Evolutionary conservation across 371 early-diverging fungal genomes (phyloP).

Genomic region (Dichotomocladium elegans): DNA sequence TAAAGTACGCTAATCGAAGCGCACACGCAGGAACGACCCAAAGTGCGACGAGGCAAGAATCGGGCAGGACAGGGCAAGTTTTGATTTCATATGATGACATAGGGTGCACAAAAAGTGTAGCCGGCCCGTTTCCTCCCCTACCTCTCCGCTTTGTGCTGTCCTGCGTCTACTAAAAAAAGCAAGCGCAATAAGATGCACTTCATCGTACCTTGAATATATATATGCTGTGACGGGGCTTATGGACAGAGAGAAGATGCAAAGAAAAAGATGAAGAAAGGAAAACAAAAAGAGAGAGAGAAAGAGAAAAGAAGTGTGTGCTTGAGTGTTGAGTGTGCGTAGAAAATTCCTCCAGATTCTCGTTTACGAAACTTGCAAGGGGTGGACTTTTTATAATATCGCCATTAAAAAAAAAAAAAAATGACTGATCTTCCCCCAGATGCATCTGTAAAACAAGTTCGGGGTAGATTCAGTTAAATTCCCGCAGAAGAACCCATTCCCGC

Average conservation of each 20-base stretch:
- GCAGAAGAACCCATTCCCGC: constrained; percentile 6
- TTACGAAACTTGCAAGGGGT: too few relatives aligned
- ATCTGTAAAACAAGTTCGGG: too few relatives aligned
- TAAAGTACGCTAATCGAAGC: too few relatives aligned
- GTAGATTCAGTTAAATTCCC: constrained; percentile 3
- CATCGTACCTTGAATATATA: too few relatives aligned
- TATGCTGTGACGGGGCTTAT: too few relatives aligned
- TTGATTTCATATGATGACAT: constrained; percentile 9
- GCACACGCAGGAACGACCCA: too few relatives aligned
- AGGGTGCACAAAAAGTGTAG: too few relatives aligned
- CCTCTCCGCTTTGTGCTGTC: background rate
- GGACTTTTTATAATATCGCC: too few relatives aligned
- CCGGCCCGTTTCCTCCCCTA: background rate
- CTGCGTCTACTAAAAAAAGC: constrained; percentile 5
- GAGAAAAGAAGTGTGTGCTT: background rate
- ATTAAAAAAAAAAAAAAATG: constrained; percentile 11
- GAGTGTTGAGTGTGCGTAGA: background rate
- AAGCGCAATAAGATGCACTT: too few relatives aligned
- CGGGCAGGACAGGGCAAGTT: background rate
- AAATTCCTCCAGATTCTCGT: too few relatives aligned
- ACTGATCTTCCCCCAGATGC: background rate
- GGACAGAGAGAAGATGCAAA: constrained; percentile 1
- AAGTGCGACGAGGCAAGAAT: too few relatives aligned
- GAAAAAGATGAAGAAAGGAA: background rate
- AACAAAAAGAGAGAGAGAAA: constrained; percentile 2